These are phyloP conservation scores for Ramaria rubella DNA, from an alignment of 768 basidiomycete species.

Conservation along the genomic window DNA sequence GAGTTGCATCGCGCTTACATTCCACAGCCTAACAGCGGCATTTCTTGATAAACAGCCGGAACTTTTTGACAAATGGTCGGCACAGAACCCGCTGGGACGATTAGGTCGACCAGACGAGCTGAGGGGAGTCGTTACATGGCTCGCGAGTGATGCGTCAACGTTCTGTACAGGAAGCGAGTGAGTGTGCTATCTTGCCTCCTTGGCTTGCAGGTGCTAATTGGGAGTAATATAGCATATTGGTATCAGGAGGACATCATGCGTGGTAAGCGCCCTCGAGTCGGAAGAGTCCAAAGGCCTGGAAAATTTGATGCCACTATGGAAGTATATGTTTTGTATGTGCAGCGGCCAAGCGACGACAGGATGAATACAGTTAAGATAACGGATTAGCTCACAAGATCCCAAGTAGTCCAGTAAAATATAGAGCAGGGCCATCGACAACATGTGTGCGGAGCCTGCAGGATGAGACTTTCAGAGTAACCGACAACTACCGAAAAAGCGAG, in stretches of 20 bases:
- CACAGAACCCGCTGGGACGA: slow-evolving; percentile 60
- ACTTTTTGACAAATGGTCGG: slow-evolving; percentile 53
- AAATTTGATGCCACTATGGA: neutral
- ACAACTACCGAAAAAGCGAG: too few relatives aligned
- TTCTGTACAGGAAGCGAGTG: slow-evolving; percentile 83
- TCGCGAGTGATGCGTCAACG: slow-evolving; percentile 68
- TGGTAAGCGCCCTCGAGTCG: neutral
- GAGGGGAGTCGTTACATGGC: slow-evolving; percentile 64
- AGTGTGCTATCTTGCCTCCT: slow-evolving; percentile 22
- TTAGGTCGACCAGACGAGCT: slow-evolving; percentile 68
- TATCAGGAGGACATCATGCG: neutral
- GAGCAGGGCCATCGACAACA: too few relatives aligned
- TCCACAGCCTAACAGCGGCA: slow-evolving; percentile 69
- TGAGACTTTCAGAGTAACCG: too few relatives aligned
- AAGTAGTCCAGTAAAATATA: too few relatives aligned
- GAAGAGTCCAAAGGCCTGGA: neutral
- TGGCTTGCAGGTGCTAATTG: neutral
- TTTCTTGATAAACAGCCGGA: slow-evolving; percentile 58
- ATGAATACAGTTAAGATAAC: too few relatives aligned
- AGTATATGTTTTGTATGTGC: too few relatives aligned
- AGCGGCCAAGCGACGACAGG: too few relatives aligned
- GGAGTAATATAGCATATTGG: neutral
- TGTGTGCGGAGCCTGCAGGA: too few relatives aligned
- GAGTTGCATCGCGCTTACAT: neutral
- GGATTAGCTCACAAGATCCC: too few relatives aligned